Evolutionary conservation across 345 rosid genomes (phyloP).

Genomic region (Linum tenue): DNA sequence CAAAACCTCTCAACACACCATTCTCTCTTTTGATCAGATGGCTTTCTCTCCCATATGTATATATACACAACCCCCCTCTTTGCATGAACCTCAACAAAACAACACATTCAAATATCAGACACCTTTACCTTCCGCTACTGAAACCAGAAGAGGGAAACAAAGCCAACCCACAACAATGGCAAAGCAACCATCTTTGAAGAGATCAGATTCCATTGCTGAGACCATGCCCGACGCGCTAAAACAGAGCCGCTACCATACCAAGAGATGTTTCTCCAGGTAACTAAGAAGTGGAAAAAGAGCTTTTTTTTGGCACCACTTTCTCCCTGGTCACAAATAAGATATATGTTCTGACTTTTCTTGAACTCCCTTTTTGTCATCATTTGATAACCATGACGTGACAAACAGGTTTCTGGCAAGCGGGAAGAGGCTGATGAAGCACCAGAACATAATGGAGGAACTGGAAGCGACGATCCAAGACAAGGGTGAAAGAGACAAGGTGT

Average conservation of each 20-base stretch:
- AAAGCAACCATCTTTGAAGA: not conserved
- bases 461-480: conserved; percentile 53
- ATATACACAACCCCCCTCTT: too few relatives aligned
- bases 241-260: conserved; percentile 69
- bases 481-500: conserved; percentile 45
- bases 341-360: not conserved
- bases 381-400: not conserved
- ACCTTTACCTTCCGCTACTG: too few relatives aligned
- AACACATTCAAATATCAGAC: too few relatives aligned
- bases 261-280: conserved; percentile 71
- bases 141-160: too few relatives aligned
- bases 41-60: too few relatives aligned
- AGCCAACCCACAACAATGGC: not conserved
- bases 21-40: too few relatives aligned
- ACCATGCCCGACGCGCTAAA: conserved; percentile 80
- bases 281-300: not conserved
- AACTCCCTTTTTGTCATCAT: not conserved
- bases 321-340: not conserved
- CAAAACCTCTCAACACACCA: too few relatives aligned
- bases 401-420: conserved; percentile 51
- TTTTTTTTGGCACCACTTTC: not conserved
- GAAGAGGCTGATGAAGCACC: conserved; percentile 56
- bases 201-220: conserved; percentile 71
- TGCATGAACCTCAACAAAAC: too few relatives aligned
- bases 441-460: conserved; percentile 52